Evolutionary conservation across 176 grass and related monocot genomes (phyloP).

Genomic region (Oryza meridionalis): DNA sequence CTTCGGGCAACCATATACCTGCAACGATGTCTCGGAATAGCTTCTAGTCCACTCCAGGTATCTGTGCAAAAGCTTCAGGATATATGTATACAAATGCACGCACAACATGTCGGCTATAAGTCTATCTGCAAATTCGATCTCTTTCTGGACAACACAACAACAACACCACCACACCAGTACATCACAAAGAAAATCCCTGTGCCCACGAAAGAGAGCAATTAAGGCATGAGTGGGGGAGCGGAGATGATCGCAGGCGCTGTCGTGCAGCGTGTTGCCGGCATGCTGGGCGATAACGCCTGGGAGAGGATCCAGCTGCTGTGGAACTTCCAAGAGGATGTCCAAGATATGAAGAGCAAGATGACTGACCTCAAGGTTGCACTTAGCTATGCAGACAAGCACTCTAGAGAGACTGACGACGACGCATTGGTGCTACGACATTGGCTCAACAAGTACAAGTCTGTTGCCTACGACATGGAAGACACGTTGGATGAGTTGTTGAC

Average conservation of each 20-base stretch:
- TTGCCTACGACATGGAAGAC: constrained; percentile 18
- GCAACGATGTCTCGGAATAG: no score
- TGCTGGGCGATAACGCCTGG: background rate
- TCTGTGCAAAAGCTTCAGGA: background rate
- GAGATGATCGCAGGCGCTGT: constrained; percentile 7
- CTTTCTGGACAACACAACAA: background rate
- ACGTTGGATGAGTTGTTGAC: background rate
- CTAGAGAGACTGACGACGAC: background rate
- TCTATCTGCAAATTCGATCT: background rate
- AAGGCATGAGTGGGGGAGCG: background rate
- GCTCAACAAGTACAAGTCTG: background rate
- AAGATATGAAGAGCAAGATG: background rate
- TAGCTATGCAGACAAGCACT: background rate
- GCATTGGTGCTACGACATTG: background rate
- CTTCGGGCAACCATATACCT: no score
- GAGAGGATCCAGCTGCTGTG: background rate
- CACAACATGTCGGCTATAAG: background rate
- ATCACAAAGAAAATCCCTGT: no score
- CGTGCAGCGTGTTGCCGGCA: background rate
- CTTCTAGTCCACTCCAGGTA: background rate
- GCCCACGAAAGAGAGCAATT: background rate
- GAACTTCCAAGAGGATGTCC: background rate
- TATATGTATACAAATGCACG: background rate
- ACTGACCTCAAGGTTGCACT: background rate
- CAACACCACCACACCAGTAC: no score